Evolutionary conservation across 1,284 basidiomycete species (phyloP).

Genomic region (Leccinum subrobustum): DNA sequence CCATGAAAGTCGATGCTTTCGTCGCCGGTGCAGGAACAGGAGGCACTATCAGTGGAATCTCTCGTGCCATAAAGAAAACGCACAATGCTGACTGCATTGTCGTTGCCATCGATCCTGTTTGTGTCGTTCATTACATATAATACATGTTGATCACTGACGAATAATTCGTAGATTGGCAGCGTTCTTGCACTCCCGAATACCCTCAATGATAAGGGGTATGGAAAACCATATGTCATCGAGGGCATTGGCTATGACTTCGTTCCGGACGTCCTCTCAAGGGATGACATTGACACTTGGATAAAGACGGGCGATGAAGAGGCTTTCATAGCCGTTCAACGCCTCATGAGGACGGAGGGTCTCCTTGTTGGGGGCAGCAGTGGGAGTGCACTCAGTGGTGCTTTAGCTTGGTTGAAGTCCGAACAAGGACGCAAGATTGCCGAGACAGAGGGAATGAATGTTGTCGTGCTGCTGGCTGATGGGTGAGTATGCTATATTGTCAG

Average conservation of each 20-base stretch:
- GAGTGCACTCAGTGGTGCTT: conserved; percentile 75
- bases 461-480: conserved; percentile 90
- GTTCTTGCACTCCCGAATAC: conserved; percentile 75
- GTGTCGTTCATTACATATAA: conserved; percentile 24
- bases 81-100: conserved; percentile 73
- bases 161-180: conserved; percentile 67
- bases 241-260: conserved; percentile 96
- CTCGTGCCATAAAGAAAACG: conserved; percentile 76
- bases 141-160: conserved; percentile 2
- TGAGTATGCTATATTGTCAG: conserved; percentile 37
- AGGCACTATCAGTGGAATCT: conserved; percentile 89
- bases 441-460: conserved; percentile 80
- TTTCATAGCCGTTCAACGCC: conserved; percentile 69
- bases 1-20: conserved; percentile 78
- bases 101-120: conserved; percentile 89
- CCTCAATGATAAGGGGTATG: conserved; percentile 54
- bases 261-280: conserved; percentile 74
- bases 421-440: conserved; percentile 68
- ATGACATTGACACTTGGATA: conserved; percentile 73
- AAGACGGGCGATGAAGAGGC: conserved; percentile 85
- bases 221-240: conserved; percentile 78
- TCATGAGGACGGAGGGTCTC: conserved; percentile 89
- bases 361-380: conserved; percentile 93
- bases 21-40: conserved; percentile 94
- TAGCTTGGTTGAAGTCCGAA: conserved; percentile 74